A percentile compares a stretch with the other conserved stretches of the same genome.
phyloP scores from a whole-genome alignment of 371 early-diverging fungal genomes.

The Zopfochytrium polystomum region DNA sequence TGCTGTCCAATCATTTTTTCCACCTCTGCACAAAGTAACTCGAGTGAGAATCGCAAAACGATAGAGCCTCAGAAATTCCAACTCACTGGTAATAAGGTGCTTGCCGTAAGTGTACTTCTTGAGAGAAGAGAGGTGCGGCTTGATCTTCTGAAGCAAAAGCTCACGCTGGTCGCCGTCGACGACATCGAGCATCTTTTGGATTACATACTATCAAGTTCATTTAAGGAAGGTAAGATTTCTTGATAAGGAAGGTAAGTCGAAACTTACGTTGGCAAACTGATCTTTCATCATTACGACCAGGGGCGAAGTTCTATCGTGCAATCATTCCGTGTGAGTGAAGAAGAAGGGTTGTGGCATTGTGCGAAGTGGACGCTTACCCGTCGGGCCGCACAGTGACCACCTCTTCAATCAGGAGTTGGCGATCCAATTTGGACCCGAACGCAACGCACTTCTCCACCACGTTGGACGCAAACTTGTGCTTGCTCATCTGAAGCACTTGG shows the following conservation, averaged over 20 bases:
- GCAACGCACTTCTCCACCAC: conserved; percentile 96
- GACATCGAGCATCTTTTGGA: conserved; percentile 99
- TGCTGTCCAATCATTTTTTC: conserved; percentile 31
- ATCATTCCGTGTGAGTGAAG: conserved; percentile 6
- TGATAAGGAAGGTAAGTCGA: not conserved
- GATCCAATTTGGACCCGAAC: conserved; percentile 68
- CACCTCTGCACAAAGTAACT: conserved; percentile 28
- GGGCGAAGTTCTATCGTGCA: conserved; percentile 16
- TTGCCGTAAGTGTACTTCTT: conserved; percentile 97
- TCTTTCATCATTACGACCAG: conserved; percentile 96
- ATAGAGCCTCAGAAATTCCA: not conserved
- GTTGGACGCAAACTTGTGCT: conserved; percentile 99
- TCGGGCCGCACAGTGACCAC: conserved; percentile 71
- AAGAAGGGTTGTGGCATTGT: not conserved
- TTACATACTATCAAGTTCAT: conserved; percentile 75
- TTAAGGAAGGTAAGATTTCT: not conserved
- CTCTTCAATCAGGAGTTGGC: conserved; percentile 83
- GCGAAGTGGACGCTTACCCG: conserved; percentile 50
- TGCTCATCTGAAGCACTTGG: conserved; percentile 81
- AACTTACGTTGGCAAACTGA: conserved; percentile 89
- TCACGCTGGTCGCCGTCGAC: conserved; percentile 85
- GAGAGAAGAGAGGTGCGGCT: conserved; percentile 83
- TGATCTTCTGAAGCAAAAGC: conserved; percentile 79
- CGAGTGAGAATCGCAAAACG: not conserved
- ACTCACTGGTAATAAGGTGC: conserved; percentile 78